Base-by-base conservation (phyloP, 805 yeast genomes). In the Wickerhamiella slavikovae region DNA sequence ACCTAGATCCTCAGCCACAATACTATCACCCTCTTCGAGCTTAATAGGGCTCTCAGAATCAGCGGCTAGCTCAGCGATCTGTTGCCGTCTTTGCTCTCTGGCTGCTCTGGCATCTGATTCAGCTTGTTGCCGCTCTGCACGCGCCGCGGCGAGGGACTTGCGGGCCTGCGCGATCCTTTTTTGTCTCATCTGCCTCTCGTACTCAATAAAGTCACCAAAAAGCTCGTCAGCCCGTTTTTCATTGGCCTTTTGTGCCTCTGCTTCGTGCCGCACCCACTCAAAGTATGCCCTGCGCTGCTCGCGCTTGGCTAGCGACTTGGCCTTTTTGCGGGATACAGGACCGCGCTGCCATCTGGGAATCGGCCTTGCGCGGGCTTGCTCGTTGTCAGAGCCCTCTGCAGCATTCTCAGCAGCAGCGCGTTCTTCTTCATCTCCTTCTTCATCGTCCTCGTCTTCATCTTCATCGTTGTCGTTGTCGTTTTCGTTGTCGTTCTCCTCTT, bases 251-350 rank as follows among this genome's bases (percentile, higher is more conserved):
- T 39, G 39, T n/a, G 35, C 42, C 22, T 40, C 49, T 15, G 49
- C 49, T 33, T 34, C 35, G 31, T 45, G 44, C 14, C 52, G 38
- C 16, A 49, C 42, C 29, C 38, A 44, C 37, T 50, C 55, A 30
- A 37, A 42, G 32, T 46, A 50, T 17, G 48, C 48, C 4, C 53
- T 33, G n/a, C 47, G 39, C 29, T 41, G 49, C 23, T 48, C 55
- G 20, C 44, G 31, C 15, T 38, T 29, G 5, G 50, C 53, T 21
- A 48, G 40, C 14, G 53, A 45, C 29, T 40, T 41, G 25, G 54
- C 43, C 40, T 50, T 50, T 33, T 50, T 50, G 13, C n/a, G n/a
- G n/a, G n/a, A n/a, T n/a, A n/a, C n/a, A n/a, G n/a, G n/a, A n/a
- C n/a, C n/a, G n/a, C n/a, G n/a, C n/a, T n/a, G n/a, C n/a, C n/a